Evolutionary conservation across 78 protist species (phyloP).

Genomic region (Chrysochromulina parva): DNA sequence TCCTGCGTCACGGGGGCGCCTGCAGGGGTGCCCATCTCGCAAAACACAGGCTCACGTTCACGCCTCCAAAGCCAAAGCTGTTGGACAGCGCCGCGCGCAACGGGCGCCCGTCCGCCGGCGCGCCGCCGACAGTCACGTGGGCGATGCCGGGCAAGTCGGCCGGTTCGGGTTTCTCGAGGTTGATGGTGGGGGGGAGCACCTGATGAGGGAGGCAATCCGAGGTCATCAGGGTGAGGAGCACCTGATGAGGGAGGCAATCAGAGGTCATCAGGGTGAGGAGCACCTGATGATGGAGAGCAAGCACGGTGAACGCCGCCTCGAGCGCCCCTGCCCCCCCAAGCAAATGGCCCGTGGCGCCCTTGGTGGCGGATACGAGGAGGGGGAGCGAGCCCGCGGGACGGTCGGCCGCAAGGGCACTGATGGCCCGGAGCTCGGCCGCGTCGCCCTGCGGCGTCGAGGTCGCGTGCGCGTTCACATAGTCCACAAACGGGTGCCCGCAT

Average conservation of each 20-base stretch:
- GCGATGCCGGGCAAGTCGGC: not conserved
- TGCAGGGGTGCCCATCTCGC: no score
- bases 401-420: not conserved
- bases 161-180: not conserved
- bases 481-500: slow-evolving; percentile 41
- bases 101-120: not conserved
- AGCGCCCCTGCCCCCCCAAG: slow-evolving; percentile 98
- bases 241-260: not conserved
- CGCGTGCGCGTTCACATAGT: slow-evolving; percentile 93
- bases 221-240: slow-evolving; percentile 34
- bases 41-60: slow-evolving; percentile 39
- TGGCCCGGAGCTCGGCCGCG: not conserved
- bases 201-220: slow-evolving; percentile 14
- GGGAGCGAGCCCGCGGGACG: not conserved
- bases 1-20: no score
- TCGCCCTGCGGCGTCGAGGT: slow-evolving; percentile 90
- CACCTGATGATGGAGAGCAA: slow-evolving; percentile 2
- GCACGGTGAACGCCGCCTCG: slow-evolving; percentile 81
- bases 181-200: not conserved
- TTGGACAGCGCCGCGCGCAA: slow-evolving; percentile 67
- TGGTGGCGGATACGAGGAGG: not conserved
- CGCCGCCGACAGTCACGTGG: not conserved
- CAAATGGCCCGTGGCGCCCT: slow-evolving; percentile 93
- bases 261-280: not conserved
- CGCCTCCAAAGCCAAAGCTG: slow-evolving; percentile 95